Evolutionary conservation across 2,329 filamentous ascomycete species (phyloP), one percentile per base, ranked within the genome.

Genomic region (Penicillium crustosum): DNA sequence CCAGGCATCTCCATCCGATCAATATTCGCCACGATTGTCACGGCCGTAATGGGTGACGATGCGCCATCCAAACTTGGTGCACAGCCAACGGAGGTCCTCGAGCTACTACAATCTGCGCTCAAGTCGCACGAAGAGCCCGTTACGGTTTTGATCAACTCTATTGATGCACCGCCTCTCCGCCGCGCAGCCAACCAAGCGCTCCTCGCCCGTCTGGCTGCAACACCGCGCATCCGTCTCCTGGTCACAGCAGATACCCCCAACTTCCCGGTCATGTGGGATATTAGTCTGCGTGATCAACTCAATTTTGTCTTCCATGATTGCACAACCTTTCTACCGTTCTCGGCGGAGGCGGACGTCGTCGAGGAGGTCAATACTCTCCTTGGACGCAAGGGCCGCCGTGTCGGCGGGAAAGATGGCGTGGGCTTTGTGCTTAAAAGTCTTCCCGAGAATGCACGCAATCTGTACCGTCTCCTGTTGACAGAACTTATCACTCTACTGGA

Each of bases 271-370:
- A 82, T 97, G 50, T 99, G 93, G 93, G 92, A 97, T 75, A 88
- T 90, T 53, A 88, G 87, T 54, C 82, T 93, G n/a, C 88, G 90
- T 47, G 88, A 91, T 17, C 85, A 89, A 29, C 91, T 93, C 75
- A 89, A 90, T 72, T 93, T 97, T 66, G 79, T 91, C 29, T 97
- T 95, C 75, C 94, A 99, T 77, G 93, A 99, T 77, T 89, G 89
- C 68, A 97, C 94, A 1, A 97, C 94, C 0, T 97, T 96, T 70
- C 81, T 84, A 0, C 83, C 90, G 0, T 91, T 90, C 66, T 80
- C 82, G 12, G 82, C 83, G 3, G 92, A 96, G 72, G 78, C 91
- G 8, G 91, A 96, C 68, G 86, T 90, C 2, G 91, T 97, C 3
- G 92, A 97, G 72, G 90, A 92, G 61, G 92, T 97, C 15, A 90